Conservation (phyloP, 2,329 filamentous ascomycete species). For the Phaeomoniella chlamydospora region DNA sequence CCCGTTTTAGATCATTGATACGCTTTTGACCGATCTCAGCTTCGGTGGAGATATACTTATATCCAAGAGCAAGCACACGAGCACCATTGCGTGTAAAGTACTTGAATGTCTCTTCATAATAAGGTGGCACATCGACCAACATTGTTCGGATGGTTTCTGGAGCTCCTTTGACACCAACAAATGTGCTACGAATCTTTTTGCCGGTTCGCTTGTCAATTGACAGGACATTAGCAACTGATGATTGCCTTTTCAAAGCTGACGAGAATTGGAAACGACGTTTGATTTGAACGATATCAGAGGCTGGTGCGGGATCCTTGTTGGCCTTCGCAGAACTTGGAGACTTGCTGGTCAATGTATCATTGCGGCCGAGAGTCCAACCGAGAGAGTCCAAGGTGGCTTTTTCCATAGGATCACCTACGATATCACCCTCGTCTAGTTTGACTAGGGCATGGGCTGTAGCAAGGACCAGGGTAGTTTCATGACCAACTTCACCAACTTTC, state of each 20-base stretch:
- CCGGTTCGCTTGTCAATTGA: constrained; percentile 57
- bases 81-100: constrained; percentile 94
- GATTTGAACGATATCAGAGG: constrained; percentile 72
- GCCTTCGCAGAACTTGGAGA: constrained; percentile 29
- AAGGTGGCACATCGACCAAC: constrained; percentile 63
- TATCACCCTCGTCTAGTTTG: constrained; percentile 89
- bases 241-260: constrained; percentile 88
- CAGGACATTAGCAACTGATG: constrained; percentile 74
- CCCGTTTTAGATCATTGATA: constrained; percentile 89
- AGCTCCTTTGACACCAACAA: constrained; percentile 91
- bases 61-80: constrained; percentile 82
- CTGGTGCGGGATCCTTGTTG: constrained; percentile 25
- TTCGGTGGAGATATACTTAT: constrained; percentile 76
- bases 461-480: constrained; percentile 82
- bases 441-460: constrained; percentile 92
- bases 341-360: constrained; percentile 69
- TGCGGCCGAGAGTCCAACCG: constrained; percentile 82
- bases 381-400: constrained; percentile 84
- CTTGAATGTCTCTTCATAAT: constrained; percentile 97
- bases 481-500: constrained; percentile 51
- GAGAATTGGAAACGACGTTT: constrained; percentile 98
- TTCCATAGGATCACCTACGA: constrained; percentile 98
- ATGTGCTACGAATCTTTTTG: constrained; percentile 68
- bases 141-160: constrained; percentile 95
- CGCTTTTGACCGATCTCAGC: constrained; percentile 67